A percentile compares a stretch with the other conserved stretches of the same genome.
phyloP scores from a whole-genome alignment of 2,329 filamentous ascomycete species.

The Berkeleyomyces rouxiae region DNA sequence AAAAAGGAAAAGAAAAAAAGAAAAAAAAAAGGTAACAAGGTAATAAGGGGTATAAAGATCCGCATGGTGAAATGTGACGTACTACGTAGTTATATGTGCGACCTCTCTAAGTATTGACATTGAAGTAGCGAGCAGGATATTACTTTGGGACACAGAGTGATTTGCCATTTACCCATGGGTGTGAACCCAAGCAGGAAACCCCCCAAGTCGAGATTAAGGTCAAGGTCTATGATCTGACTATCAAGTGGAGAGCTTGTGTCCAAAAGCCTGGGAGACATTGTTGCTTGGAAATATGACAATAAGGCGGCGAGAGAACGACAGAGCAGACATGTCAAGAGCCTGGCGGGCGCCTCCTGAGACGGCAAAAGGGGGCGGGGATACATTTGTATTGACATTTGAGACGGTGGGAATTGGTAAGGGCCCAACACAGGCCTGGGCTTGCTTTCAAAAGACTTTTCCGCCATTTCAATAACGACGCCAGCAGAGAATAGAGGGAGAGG shows the following conservation, averaged over 20 bases:
- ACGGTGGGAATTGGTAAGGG: too few relatives aligned
- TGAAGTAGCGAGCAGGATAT: neutral
- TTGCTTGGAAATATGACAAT: too few relatives aligned
- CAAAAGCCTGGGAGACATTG: too few relatives aligned
- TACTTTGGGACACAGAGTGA: neutral
- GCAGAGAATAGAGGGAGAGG: neutral
- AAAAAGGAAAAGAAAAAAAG: neutral
- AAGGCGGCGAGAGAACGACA: neutral
- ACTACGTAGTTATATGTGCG: neutral
- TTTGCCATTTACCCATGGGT: neutral
- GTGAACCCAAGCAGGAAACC: neutral
- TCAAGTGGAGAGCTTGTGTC: neutral
- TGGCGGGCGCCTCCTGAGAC: too few relatives aligned
- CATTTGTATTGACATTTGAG: too few relatives aligned
- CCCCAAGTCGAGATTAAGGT: neutral
- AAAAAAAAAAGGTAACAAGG: neutral
- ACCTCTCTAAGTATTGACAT: neutral
- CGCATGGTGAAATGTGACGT: neutral
- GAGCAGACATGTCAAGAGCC: neutral
- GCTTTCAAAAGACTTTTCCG: neutral
- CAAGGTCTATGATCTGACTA: neutral
- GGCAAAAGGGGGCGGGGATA: too few relatives aligned
- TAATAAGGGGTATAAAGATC: neutral
- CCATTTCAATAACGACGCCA: neutral
- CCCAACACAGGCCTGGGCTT: too few relatives aligned